These are phyloP conservation scores for Colletotrichum sojae DNA, from an alignment of 2,329 filamentous ascomycete genomes.

Conservation along the genomic window DNA sequence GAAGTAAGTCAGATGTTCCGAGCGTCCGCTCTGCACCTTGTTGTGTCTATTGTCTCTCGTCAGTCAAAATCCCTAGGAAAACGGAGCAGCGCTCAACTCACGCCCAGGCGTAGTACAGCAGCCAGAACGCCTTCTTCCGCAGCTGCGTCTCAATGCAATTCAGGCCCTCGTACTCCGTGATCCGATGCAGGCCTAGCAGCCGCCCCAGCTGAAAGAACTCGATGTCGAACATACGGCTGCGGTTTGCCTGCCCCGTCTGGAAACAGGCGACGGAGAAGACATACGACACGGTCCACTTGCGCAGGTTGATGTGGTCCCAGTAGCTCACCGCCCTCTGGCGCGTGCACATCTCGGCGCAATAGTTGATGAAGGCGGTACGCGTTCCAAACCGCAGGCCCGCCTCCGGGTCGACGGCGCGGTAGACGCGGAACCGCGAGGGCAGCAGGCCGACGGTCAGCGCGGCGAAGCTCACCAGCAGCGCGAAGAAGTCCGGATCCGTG, in stretches of 20 bases:
- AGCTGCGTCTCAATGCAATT: conserved; percentile 52
- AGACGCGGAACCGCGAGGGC: conserved; percentile 46
- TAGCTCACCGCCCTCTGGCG: conserved; percentile 43
- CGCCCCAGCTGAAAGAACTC: conserved; percentile 53
- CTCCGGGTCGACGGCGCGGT: conserved; percentile 42
- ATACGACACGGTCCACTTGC: conserved; percentile 54
- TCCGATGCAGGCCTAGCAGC: conserved; percentile 49
- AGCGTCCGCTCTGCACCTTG: conserved; percentile 43
- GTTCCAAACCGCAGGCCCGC: conserved; percentile 44
- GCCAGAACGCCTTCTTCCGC: conserved; percentile 54
- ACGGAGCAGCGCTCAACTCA: conserved; percentile 16
- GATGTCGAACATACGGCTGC: conserved; percentile 53
- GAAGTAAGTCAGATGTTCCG: conserved; percentile 46
- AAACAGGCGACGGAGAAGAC: conserved; percentile 50
- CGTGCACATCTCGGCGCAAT: conserved; percentile 45
- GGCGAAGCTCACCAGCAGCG: conserved; percentile 45
- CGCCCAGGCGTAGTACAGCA: conserved; percentile 51
- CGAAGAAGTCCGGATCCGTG: conserved; percentile 45
- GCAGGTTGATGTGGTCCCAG: conserved; percentile 49
- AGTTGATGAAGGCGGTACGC: conserved; percentile 46
- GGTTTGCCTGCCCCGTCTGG: conserved; percentile 53
- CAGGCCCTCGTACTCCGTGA: conserved; percentile 49
- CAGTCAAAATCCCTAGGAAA: no score
- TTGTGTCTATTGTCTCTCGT: conserved; percentile 38
- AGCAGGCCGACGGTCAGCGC: conserved; percentile 46